A percentile compares a stretch with the other conserved stretches of the same genome.
phyloP scores from a whole-genome alignment of 1,284 basidiomycete genomes.

The Trichosporon inkin region DNA sequence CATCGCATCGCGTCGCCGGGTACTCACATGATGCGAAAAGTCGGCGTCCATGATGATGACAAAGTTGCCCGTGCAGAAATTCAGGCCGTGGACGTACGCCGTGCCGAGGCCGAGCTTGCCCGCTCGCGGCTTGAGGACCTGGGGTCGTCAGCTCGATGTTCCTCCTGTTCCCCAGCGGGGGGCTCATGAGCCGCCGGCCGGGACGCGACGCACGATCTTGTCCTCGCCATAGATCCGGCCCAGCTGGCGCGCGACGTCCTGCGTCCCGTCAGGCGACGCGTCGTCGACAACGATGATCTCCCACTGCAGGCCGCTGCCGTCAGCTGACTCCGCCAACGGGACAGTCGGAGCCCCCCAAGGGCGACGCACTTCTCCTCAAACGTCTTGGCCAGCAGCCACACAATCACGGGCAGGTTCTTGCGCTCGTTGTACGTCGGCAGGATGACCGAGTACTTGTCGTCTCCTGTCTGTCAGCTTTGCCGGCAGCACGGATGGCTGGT shows the following conservation, averaged over 20 bases:
- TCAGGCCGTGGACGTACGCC: slow-evolving; percentile 85
- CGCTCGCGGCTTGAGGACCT: slow-evolving; percentile 76
- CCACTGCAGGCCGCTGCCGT: slow-evolving; percentile 60
- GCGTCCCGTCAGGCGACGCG: slow-evolving; percentile 85
- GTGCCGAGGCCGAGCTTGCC: slow-evolving; percentile 90
- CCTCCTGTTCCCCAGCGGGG: too few species aligned
- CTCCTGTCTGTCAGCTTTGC: slow-evolving; percentile 23
- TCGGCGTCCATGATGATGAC: slow-evolving; percentile 96
- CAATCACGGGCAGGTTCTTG: slow-evolving; percentile 80
- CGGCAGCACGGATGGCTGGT: too few species aligned
- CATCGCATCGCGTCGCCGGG: too few species aligned
- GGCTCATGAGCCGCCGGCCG: background rate
- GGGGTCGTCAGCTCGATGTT: background rate
- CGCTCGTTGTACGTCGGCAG: slow-evolving; percentile 90
- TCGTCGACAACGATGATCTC: slow-evolving; percentile 89
- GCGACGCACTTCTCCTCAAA: slow-evolving; percentile 69
- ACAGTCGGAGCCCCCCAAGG: too few species aligned
- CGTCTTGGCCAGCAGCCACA: slow-evolving; percentile 72
- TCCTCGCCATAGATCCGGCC: slow-evolving; percentile 74
- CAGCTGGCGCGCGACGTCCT: slow-evolving; percentile 75
- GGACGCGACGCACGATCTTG: slow-evolving; percentile 60
- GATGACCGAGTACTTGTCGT: slow-evolving; percentile 75
- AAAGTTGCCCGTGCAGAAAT: slow-evolving; percentile 84
- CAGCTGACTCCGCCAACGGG: too few species aligned
- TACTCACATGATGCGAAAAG: slow-evolving; percentile 82